Base-by-base conservation (phyloP, 352 stramenopile species). In the Phytophthora vignae region DNA sequence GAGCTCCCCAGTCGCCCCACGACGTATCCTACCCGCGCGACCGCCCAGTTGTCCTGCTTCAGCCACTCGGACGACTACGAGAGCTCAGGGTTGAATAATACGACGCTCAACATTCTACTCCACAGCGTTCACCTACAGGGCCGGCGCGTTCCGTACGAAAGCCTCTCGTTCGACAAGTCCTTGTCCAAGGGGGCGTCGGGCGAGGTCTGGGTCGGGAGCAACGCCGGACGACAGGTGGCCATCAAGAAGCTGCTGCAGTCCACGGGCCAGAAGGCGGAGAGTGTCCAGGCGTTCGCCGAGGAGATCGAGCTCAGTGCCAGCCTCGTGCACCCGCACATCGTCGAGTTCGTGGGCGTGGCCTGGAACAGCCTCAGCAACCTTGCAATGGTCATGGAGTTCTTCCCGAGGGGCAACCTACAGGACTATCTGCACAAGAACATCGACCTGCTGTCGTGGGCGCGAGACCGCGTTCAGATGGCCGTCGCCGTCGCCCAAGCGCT, bases 221-320 rank as follows among this genome's bases (percentile, higher is more conserved):
- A 84, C 66, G 72, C 78, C 29, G 76, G 65, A 22, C 67, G 81
- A 22, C 25, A 79, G 22, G 60, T 90, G 0, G 82, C 82, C 0
- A 69, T 79, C 31, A 88, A 90, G 74, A 73, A 77, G 7, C 42
- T 88, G 40, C 40, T 75, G 21, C 73, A 78, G 46, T 58, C 58
- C 15, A 78, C 74, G 10, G 46, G 72, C 12, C 60, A 65, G 10
- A 81, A 74, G 21, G 68, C 72, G 7, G 69, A 70, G n/a, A 67
- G 71, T 22, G 63, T 82, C 3, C 42, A 77, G 25, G 64, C 67
- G 1, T 87, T 92, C 33, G 55, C 84, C 11, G 74, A 76, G 21
- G 84, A 92, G 64, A 90, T 92, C 60, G 76, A 87, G 44, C 71
- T 92, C 19, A 85, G 69, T 2, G 77, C 84, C 15, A 76, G 68